Percentiles rank a stretch among this genome's conserved stretches.
phyloP scores from a whole-genome alignment of 345 rosid species.

The Pistacia integerrima region DNA sequence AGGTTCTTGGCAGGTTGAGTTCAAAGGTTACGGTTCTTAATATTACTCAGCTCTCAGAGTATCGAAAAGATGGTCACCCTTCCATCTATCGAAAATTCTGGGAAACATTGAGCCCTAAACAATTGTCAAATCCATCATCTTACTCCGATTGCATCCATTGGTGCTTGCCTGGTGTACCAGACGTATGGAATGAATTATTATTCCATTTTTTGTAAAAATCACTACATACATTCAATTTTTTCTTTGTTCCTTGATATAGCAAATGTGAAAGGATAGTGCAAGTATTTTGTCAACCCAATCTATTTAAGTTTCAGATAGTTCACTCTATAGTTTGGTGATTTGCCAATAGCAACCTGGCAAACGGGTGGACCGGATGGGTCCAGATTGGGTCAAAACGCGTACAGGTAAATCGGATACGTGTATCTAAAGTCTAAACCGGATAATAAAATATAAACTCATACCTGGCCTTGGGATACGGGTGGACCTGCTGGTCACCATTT shows the following conservation, averaged over 20 bases:
- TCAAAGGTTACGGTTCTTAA: constrained; percentile 78
- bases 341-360: neutral
- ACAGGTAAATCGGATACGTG: too few species aligned
- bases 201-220: constrained; percentile 61
- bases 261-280: neutral
- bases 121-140: constrained; percentile 59
- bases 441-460: too few species aligned
- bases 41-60: constrained; percentile 93
- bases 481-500: too few species aligned
- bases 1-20: constrained; percentile 55
- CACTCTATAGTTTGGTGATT: neutral
- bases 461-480: too few species aligned
- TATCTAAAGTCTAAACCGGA: too few species aligned
- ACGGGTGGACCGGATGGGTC: too few species aligned
- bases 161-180: constrained; percentile 97
- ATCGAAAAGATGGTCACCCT: constrained; percentile 93
- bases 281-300: too few species aligned
- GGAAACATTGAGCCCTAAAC: constrained; percentile 70
- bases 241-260: constrained; percentile 15
- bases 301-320: neutral
- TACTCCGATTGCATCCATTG: constrained; percentile 96
- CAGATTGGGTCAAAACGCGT: too few species aligned
- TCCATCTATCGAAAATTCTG: constrained; percentile 92
- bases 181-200: constrained; percentile 90
- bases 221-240: neutral